Conservation (phyloP, 805 yeast genomes). For the Candida coleopterorum region DNA sequence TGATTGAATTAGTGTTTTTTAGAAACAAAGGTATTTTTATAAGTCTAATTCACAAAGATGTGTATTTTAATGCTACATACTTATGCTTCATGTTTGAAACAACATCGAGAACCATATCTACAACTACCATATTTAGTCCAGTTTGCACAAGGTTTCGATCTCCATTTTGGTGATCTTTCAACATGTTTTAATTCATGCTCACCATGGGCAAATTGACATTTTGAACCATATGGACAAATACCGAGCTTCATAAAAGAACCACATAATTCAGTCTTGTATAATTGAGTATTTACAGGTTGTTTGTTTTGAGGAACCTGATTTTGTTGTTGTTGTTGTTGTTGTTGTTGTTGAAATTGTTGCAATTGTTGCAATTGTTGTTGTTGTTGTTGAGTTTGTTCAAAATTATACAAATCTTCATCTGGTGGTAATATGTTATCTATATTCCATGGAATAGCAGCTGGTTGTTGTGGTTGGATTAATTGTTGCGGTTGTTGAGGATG, state of each 20-base stretch:
- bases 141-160: constrained; percentile 87
- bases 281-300: constrained; percentile 48
- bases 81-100: constrained; percentile 72
- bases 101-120: constrained; percentile 86
- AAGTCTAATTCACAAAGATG: too few relatives aligned
- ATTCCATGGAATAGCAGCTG: constrained; percentile 6
- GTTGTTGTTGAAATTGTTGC: too few relatives aligned
- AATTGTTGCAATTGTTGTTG: too few relatives aligned
- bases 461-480: constrained; percentile 7
- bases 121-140: constrained; percentile 81
- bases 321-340: constrained; percentile 8
- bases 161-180: constrained; percentile 76
- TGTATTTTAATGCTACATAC: too few relatives aligned
- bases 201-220: constrained; percentile 96
- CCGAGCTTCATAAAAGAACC: constrained; percentile 66
- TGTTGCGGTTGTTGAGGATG: constrained; percentile 1
- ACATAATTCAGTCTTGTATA: constrained; percentile 90
- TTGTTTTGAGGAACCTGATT: constrained; percentile 5
- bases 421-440: not conserved
- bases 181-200: constrained; percentile 66
- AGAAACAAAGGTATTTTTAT: too few relatives aligned
- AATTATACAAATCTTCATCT: constrained; percentile 12
- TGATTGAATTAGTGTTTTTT: too few relatives aligned
- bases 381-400: constrained; percentile 6
- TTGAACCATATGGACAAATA: constrained; percentile 78